Evolutionary conservation across 257 asterid genomes (phyloP).

Genomic region (Solanum dulcamara): DNA sequence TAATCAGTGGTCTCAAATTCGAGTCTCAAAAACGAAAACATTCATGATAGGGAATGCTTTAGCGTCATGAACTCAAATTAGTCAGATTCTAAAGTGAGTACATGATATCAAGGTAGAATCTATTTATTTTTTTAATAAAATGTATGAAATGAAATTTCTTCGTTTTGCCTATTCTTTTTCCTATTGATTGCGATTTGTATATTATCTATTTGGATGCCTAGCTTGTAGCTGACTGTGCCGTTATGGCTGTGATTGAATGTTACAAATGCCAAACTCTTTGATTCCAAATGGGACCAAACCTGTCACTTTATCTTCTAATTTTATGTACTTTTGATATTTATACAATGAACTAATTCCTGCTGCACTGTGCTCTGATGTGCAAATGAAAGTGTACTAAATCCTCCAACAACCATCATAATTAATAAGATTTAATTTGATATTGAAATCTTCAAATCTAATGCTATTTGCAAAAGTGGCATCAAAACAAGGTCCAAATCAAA

Average conservation of each 20-base stretch:
- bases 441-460: not conserved
- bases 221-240: not conserved
- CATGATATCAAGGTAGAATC: not conserved
- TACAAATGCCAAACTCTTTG: not conserved
- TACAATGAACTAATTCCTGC: not conserved
- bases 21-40: too few relatives aligned
- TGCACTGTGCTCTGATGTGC: not conserved
- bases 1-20: too few relatives aligned
- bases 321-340: not conserved
- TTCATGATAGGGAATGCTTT: not conserved
- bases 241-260: not conserved
- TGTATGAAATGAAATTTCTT: not conserved
- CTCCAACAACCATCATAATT: not conserved
- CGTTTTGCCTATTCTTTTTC: not conserved
- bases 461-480: too few relatives aligned
- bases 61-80: not conserved
- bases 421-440: not conserved
- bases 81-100: not conserved
- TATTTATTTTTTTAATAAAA: too few relatives aligned
- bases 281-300: not conserved
- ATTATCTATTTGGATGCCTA: not conserved
- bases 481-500: too few relatives aligned
- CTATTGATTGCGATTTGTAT: not conserved
- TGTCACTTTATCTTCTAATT: not conserved
- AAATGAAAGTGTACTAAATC: not conserved